Conservation (phyloP, 768 basidiomycete genomes). For the Lactifluus echinatus region DNA sequence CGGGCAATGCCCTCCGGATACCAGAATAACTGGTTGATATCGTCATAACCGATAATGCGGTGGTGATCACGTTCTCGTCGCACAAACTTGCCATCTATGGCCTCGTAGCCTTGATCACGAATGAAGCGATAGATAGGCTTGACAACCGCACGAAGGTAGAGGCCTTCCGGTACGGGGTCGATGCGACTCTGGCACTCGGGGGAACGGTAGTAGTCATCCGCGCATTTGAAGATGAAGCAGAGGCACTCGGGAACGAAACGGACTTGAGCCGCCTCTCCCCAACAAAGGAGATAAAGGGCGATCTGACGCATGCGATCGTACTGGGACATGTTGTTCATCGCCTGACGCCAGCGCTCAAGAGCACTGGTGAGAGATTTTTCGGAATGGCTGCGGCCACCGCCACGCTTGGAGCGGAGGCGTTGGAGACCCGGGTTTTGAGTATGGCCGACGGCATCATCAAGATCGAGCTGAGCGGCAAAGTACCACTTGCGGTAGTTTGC, state of each 20-base stretch:
- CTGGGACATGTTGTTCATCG: constrained; percentile 98
- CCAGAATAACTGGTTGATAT: constrained; percentile 99
- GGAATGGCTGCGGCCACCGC: constrained; percentile 47
- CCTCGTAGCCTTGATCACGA: constrained; percentile 95
- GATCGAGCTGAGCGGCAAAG: constrained; percentile 96
- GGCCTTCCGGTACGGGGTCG: constrained; percentile 88
- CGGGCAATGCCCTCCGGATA: constrained; percentile 97
- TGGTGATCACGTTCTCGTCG: constrained; percentile 89
- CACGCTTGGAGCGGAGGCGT: constrained; percentile 58
- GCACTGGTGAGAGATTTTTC: constrained; percentile 73
- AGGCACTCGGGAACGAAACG: constrained; percentile 94
- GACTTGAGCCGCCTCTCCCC: constrained; percentile 98
- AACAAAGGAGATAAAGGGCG: constrained; percentile 89
- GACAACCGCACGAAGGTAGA: constrained; percentile 85
- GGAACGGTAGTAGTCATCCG: constrained; percentile 98
- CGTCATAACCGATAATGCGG: constrained; percentile 95
- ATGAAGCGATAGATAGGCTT: constrained; percentile 96
- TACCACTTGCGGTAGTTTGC: constrained; percentile 99
- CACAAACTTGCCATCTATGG: constrained; percentile 91
- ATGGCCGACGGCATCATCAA: constrained; percentile 93
- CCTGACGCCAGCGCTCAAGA: constrained; percentile 88
- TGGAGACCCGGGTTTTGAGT: constrained; percentile 85
- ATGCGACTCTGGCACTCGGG: constrained; percentile 93
- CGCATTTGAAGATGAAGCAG: constrained; percentile 99
- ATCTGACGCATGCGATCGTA: constrained; percentile 96